A percentile compares a stretch with the other conserved stretches of the same genome.
These are phyloP conservation scores for Ophiosphaerella herpotricha DNA, from an alignment of 2,329 filamentous ascomycete genomes.

Conservation along the genomic window DNA sequence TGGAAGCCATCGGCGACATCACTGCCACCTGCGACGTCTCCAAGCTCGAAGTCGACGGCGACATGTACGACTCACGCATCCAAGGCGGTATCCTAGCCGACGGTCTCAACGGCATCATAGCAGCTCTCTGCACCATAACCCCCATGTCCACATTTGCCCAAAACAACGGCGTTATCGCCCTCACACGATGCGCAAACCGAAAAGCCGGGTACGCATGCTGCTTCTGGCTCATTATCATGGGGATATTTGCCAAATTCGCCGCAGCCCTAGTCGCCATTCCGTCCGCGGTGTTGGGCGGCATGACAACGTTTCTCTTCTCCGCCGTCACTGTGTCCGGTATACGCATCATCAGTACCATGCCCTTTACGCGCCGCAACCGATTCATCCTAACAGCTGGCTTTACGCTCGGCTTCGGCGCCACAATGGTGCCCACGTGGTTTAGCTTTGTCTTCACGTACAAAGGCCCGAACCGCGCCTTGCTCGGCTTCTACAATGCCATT, in stretches of 20 bases:
- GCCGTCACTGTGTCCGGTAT: constrained; percentile 79
- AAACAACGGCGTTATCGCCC: constrained; percentile 59
- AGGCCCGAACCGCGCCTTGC: constrained; percentile 68
- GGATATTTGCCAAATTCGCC: constrained; percentile 81
- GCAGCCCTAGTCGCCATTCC: constrained; percentile 80
- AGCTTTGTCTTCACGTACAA: constrained; percentile 72
- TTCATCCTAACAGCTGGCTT: constrained; percentile 81
- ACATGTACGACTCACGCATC: constrained; percentile 74
- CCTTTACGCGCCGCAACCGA: constrained; percentile 77
- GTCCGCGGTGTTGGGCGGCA: constrained; percentile 52
- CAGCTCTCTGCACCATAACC: constrained; percentile 77
- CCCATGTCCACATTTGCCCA: constrained; percentile 61
- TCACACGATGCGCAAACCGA: constrained; percentile 80
- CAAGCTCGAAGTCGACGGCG: constrained; percentile 72
- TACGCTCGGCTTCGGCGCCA: constrained; percentile 68
- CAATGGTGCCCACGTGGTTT: constrained; percentile 64
- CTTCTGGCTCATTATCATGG: constrained; percentile 78
- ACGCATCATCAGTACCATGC: constrained; percentile 71
- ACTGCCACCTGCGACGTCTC: constrained; percentile 83
- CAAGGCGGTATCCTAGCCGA: constrained; percentile 81
- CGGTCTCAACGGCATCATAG: constrained; percentile 74
- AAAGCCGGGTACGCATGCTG: constrained; percentile 79
- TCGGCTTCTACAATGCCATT: constrained; percentile 74
- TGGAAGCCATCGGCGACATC: constrained; percentile 80
- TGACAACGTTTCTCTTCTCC: constrained; percentile 77